These are phyloP conservation scores for Clavispora asparagi DNA, from an alignment of 805 yeast genomes.

Conservation along the genomic window DNA sequence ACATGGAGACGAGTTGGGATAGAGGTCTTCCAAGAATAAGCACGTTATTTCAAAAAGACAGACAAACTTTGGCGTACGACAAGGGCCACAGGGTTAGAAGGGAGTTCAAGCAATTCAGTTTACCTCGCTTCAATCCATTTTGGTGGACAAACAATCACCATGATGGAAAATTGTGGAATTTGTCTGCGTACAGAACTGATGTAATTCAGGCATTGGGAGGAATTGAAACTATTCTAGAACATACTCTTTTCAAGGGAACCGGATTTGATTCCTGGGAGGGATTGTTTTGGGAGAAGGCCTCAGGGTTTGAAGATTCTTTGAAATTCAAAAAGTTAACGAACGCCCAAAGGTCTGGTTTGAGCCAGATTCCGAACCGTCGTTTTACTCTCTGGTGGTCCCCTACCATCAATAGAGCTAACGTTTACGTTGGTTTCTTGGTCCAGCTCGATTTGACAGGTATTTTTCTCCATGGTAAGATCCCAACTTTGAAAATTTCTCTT, in stretches of 20 bases:
- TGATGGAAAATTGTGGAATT: constrained; percentile 94
- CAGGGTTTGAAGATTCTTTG: constrained; percentile 95
- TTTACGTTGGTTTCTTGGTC: constrained; percentile 94
- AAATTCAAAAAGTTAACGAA: constrained; percentile 92
- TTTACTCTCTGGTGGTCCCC: constrained; percentile 99
- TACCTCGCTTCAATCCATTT: constrained; percentile 76
- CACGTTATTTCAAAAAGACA: constrained; percentile 89
- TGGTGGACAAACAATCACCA: constrained; percentile 96
- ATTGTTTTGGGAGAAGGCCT: constrained; percentile 94
- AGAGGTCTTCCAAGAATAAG: constrained; percentile 95
- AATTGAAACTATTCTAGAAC: constrained; percentile 91
- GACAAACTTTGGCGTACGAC: constrained; percentile 91
- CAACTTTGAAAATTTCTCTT: constrained; percentile 89
- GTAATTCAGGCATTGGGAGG: constrained; percentile 98
- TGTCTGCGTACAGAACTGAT: constrained; percentile 88
- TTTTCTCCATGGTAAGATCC: constrained; percentile 95
- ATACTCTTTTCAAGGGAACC: constrained; percentile 91
- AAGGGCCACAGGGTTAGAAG: constrained; percentile 86
- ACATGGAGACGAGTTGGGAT: constrained; percentile 92
- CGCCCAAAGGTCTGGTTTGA: constrained; percentile 95
- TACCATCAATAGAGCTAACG: constrained; percentile 95
- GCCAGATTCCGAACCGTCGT: constrained; percentile 96
- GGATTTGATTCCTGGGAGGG: constrained; percentile 99
- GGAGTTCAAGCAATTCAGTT: constrained; percentile 67
- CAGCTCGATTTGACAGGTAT: constrained; percentile 96